Evolutionary conservation across 257 asterid genomes (phyloP).

Genomic region (Solanum sejunctum): DNA sequence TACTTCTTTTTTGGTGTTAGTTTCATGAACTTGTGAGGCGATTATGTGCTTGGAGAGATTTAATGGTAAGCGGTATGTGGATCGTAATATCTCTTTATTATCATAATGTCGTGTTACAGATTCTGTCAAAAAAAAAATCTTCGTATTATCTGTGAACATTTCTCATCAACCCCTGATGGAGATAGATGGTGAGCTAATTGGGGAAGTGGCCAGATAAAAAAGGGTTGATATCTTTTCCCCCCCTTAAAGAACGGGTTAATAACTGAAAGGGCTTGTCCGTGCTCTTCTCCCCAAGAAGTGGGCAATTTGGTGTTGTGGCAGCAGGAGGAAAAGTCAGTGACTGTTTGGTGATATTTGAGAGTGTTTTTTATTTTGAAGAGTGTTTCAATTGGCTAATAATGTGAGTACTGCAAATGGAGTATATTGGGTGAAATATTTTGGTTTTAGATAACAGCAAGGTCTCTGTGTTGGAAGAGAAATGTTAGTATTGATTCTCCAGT

Average conservation of each 20-base stretch:
- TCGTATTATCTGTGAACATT: background rate
- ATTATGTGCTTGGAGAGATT: constrained; percentile 90
- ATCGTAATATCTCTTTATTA: background rate
- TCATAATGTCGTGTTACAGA: background rate
- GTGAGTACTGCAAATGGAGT: background rate
- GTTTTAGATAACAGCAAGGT: background rate
- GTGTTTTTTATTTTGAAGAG: background rate
- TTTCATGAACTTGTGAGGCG: constrained; percentile 73
- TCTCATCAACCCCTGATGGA: background rate
- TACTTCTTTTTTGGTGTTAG: constrained; percentile 18
- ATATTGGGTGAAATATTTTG: background rate
- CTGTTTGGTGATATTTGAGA: background rate
- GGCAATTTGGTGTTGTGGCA: background rate
- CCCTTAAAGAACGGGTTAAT: background rate
- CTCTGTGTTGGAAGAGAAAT: background rate
- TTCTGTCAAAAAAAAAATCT: background rate
- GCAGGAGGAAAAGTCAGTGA: background rate
- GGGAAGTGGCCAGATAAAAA: background rate
- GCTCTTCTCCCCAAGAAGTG: background rate
- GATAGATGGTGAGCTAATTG: background rate
- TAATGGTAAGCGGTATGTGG: constrained; percentile 57
- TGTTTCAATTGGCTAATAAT: background rate
- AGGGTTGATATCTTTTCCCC: background rate
- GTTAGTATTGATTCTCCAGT: background rate
- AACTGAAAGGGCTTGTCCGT: background rate